These are phyloP conservation scores for Hanseniaspora lindneri DNA, from an alignment of 805 yeast species.

Conservation along the genomic window DNA sequence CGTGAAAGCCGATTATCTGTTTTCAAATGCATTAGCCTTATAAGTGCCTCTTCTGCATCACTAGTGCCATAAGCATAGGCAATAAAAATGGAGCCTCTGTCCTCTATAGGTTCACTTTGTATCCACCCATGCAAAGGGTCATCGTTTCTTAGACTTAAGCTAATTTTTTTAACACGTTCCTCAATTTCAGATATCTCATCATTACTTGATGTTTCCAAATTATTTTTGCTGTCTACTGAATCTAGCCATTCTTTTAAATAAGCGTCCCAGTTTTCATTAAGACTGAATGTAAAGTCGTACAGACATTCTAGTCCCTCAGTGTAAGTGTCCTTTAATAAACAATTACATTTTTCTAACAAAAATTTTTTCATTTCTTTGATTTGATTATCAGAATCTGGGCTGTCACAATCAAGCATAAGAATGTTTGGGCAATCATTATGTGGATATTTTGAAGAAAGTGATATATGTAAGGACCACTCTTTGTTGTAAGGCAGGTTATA, in stretches of 20 bases:
- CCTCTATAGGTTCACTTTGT: constrained; percentile 63
- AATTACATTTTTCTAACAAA: constrained; percentile 37
- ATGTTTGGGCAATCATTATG: constrained; percentile 45
- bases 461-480: constrained; percentile 47
- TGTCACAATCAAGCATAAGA: constrained; percentile 39
- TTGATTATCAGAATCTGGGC: constrained; percentile 29
- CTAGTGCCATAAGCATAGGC: constrained; percentile 57
- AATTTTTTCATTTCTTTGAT: constrained; percentile 30
- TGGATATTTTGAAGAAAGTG: constrained; percentile 67
- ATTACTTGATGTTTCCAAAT: constrained; percentile 15
- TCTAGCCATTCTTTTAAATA: constrained; percentile 27
- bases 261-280: constrained; percentile 39
- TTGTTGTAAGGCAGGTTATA: constrained; percentile 53
- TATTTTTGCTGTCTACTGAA: constrained; percentile 15
- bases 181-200: constrained; percentile 19
- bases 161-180: neutral
- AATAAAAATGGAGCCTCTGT: constrained; percentile 74
- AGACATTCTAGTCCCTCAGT: constrained; percentile 57
- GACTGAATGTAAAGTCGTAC: constrained; percentile 63
- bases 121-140: constrained; percentile 62
- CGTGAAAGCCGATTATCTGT: constrained; percentile 54
- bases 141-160: constrained; percentile 18
- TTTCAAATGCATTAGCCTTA: constrained; percentile 39
- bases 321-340: constrained; percentile 43
- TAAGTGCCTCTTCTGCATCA: constrained; percentile 56